A percentile compares a stretch with the other conserved stretches of the same genome.
Conservation (phyloP, 23 red algal species). For the Cyanidiococcus yangmingshanensis region DNA sequence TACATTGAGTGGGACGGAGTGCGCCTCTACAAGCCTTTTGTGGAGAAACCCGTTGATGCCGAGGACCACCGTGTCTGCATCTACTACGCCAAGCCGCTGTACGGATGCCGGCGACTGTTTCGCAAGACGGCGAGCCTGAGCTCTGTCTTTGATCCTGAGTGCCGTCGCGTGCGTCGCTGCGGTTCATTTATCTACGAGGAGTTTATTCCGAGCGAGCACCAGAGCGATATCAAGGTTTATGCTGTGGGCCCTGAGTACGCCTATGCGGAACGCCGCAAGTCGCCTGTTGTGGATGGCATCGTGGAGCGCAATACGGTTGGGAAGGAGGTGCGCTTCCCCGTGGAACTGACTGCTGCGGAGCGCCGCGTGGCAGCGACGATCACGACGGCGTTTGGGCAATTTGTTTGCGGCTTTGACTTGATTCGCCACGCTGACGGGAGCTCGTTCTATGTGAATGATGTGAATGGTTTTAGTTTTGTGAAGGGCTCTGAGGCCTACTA, state of each 20-base stretch:
- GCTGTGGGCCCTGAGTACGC: slow-evolving; percentile 51
- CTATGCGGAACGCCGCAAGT: slow-evolving; percentile 66
- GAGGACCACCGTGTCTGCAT: slow-evolving; percentile 62
- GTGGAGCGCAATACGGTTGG: slow-evolving; percentile 56
- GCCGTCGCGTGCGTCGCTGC: slow-evolving; percentile 26
- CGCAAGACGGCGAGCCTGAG: slow-evolving; percentile 43
- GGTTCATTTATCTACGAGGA: slow-evolving; percentile 76
- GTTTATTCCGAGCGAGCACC: slow-evolving; percentile 41
- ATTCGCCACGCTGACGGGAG: slow-evolving; percentile 33
- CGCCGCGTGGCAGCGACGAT: slow-evolving; percentile 32
- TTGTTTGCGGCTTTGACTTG: slow-evolving; percentile 83
- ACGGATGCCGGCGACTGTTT: slow-evolving; percentile 71
- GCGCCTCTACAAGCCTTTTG: slow-evolving; percentile 67
- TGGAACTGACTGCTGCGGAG: slow-evolving; percentile 42
- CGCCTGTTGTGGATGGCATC: slow-evolving; percentile 61
- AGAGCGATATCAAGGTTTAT: slow-evolving; percentile 84
- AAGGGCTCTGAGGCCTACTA: slow-evolving; percentile 31
- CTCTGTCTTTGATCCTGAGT: slow-evolving; percentile 29
- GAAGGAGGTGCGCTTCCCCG: slow-evolving; percentile 31
- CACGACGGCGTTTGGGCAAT: slow-evolving; percentile 58
- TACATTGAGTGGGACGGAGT: slow-evolving; percentile 6
- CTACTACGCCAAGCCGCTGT: slow-evolving; percentile 40
- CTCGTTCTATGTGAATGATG: slow-evolving; percentile 62
- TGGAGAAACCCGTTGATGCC: slow-evolving; percentile 84
- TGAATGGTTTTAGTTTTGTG: slow-evolving; percentile 94